Conservation (phyloP, 208 protist genomes). For the Angomonas ambiguus region DNA sequence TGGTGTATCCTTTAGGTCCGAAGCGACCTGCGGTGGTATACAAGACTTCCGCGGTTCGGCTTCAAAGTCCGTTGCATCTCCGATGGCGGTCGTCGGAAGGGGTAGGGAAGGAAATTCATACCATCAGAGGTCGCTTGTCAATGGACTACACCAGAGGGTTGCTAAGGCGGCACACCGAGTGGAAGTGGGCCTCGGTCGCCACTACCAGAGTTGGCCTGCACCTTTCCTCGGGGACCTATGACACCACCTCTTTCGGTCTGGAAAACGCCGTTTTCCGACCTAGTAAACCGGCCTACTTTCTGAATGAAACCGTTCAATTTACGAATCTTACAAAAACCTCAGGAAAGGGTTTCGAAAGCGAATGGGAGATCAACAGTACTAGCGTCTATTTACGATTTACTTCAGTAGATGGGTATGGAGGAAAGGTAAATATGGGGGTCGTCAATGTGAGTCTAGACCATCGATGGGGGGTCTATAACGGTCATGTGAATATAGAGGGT, state of each 20-base stretch:
- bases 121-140: conserved; percentile 12
- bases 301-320: conserved; percentile 24
- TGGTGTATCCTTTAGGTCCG: conserved; percentile 38
- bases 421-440: conserved; percentile 16
- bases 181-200: conserved; percentile 33
- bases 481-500: conserved; percentile 13
- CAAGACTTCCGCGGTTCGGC: conserved; percentile 29
- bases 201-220: conserved; percentile 29
- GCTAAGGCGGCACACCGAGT: conserved; percentile 31
- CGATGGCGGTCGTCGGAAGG: neutral
- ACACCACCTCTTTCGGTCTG: conserved; percentile 27
- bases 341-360: neutral
- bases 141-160: conserved; percentile 52
- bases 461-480: conserved; percentile 35
- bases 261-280: conserved; percentile 29
- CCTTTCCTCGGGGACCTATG: conserved; percentile 33
- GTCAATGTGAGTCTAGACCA: conserved; percentile 34
- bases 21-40: conserved; percentile 30
- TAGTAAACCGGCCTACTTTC: conserved; percentile 8
- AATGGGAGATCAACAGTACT: conserved; percentile 17
- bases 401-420: conserved; percentile 22
- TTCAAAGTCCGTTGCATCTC: conserved; percentile 1
- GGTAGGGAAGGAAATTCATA: neutral
- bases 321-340: too few relatives aligned
- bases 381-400: conserved; percentile 27